Conservation (phyloP, 768 basidiomycete genomes). For the Psilocybe subaeruginosa region DNA sequence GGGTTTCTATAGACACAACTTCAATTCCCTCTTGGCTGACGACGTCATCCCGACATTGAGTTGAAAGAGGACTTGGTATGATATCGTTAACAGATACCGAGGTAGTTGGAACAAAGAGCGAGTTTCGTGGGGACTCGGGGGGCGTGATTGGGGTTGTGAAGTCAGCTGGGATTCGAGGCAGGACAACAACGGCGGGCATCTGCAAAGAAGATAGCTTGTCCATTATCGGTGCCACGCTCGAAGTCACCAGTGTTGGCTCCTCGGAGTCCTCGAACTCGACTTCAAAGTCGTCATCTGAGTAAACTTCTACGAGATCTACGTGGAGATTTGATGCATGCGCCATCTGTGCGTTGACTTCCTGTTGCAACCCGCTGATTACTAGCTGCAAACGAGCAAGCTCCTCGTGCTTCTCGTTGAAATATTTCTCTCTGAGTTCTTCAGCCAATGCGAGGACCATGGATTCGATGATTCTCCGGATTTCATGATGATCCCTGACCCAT, state of each 20-base stretch:
- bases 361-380: conserved; percentile 48
- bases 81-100: conserved; percentile 11
- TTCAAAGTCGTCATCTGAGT: conserved; percentile 26
- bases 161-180: conserved; percentile 21
- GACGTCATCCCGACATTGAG: conserved; percentile 1
- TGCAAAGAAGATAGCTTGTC: conserved; percentile 13
- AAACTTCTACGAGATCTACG: conserved; percentile 16
- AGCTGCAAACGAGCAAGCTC: conserved; percentile 53
- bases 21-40: background rate
- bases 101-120: conserved; percentile 18
- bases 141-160: conserved; percentile 38
- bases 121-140: conserved; percentile 34
- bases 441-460: conserved; percentile 62
- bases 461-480: conserved; percentile 61
- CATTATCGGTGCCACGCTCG: conserved; percentile 2
- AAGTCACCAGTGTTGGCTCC: conserved; percentile 26
- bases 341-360: conserved; percentile 20
- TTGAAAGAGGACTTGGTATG: conserved; percentile 9
- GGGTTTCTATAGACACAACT: background rate
- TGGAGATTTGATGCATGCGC: conserved; percentile 1
- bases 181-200: conserved; percentile 23
- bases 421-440: conserved; percentile 62
- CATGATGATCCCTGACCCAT: conserved; percentile 68
- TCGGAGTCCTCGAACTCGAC: conserved; percentile 23
- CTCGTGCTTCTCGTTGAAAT: conserved; percentile 31